These are phyloP conservation scores for Wallacemonas sp. DNA, from an alignment of 208 protist genomes.

Conservation along the genomic window DNA sequence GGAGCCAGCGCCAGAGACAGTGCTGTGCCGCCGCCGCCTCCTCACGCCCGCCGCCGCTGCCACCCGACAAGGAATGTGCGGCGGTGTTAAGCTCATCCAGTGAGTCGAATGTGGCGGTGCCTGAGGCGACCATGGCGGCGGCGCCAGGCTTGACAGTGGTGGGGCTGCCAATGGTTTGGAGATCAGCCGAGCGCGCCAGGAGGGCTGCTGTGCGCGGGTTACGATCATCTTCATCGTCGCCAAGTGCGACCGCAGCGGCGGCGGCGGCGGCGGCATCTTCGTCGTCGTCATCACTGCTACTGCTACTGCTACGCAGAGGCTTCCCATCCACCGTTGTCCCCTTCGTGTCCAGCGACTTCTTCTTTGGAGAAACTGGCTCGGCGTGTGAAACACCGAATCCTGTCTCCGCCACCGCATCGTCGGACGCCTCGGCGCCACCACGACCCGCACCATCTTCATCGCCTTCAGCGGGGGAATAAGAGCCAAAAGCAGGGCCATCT, in stretches of 20 bases:
- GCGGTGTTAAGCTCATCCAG: no score
- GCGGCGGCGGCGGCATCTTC: background rate
- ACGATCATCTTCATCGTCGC: background rate
- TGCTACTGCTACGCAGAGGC: background rate
- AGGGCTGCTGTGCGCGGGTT: background rate
- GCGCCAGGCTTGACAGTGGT: no score
- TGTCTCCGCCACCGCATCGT: background rate
- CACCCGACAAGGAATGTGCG: no score
- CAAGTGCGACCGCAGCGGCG: background rate
- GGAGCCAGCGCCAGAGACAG: background rate
- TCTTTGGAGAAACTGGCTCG: background rate
- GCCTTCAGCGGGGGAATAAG: constrained; percentile 4
- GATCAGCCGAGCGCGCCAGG: no score
- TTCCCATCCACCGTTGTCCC: background rate
- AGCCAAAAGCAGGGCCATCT: background rate
- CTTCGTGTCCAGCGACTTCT: background rate
- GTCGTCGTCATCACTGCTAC: background rate
- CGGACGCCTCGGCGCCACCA: background rate
- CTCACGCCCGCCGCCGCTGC: no score
- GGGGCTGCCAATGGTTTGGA: no score
- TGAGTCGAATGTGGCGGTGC: background rate
- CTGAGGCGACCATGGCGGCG: no score
- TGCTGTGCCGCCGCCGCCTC: no score
- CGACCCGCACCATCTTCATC: background rate
- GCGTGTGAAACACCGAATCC: background rate